These are phyloP conservation scores for Coemansia asiatica DNA, from an alignment of 192 early-diverging fungal species.

Conservation along the genomic window DNA sequence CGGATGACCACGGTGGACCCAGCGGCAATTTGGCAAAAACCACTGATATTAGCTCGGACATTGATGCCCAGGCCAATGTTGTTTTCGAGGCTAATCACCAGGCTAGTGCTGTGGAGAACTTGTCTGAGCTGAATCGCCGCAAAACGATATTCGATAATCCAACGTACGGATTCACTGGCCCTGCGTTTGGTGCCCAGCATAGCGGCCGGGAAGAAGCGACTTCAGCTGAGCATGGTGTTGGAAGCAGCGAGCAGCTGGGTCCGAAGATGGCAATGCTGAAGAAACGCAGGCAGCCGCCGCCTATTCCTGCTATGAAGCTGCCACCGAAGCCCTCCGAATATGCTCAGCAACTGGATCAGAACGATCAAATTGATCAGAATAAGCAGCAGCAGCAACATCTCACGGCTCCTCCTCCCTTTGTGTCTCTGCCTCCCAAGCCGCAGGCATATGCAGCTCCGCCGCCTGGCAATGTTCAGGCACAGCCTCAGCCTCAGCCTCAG, in stretches of 20 bases:
- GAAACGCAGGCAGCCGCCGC: constrained; percentile 23
- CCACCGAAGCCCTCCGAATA: constrained; percentile 32
- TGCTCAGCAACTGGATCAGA: not conserved
- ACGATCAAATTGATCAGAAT: not conserved
- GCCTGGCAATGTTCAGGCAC: not conserved
- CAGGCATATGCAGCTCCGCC: not conserved
- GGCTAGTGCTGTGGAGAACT: not conserved
- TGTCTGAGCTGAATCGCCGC: constrained; percentile 22
- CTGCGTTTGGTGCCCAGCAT: constrained; percentile 8
- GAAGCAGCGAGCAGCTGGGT: constrained; percentile 12
- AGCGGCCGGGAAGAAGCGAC: not conserved
- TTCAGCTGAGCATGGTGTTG: not conserved
- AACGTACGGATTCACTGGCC: constrained; percentile 42
- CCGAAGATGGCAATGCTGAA: not conserved
- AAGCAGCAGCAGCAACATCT: constrained; percentile 10
- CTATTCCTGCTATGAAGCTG: constrained; percentile 10
- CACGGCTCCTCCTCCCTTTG: not conserved
- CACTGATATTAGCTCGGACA: not conserved
- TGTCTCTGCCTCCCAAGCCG: constrained; percentile 9
- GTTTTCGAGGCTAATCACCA: not conserved
- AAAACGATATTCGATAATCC: constrained; percentile 63
- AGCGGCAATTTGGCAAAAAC: not conserved
- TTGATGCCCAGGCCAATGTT: not conserved
- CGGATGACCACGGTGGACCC: not conserved
- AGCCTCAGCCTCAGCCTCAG: constrained; percentile 4